Evolutionary conservation across 768 basidiomycete genomes (phyloP).

Genomic region (Paxillus involutus): DNA sequence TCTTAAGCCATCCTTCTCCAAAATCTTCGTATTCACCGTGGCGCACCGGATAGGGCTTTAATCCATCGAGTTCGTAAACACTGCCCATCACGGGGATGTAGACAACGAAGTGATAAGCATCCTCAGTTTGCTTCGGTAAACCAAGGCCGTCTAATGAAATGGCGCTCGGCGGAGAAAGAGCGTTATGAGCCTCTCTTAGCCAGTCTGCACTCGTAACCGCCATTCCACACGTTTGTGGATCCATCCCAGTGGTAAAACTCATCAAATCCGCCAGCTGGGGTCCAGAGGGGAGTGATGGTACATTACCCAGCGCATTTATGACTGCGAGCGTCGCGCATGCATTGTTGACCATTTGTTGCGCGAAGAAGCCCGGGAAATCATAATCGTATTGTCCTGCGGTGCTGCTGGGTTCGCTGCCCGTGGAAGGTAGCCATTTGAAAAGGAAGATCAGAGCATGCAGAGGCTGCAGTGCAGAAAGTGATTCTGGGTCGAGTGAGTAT

Average conservation of each 20-base stretch:
- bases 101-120: slow-evolving; percentile 96
- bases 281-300: slow-evolving; percentile 61
- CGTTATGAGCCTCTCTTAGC: slow-evolving; percentile 85
- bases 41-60: slow-evolving; percentile 74
- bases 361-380: slow-evolving; percentile 87
- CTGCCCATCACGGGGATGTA: slow-evolving; percentile 84
- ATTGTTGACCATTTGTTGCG: slow-evolving; percentile 93
- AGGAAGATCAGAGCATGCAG: slow-evolving; percentile 91
- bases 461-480: slow-evolving; percentile 73
- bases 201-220: slow-evolving; percentile 80
- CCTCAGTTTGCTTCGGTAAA: slow-evolving; percentile 63
- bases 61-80: slow-evolving; percentile 92
- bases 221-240: slow-evolving; percentile 80
- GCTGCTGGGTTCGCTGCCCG: slow-evolving; percentile 33
- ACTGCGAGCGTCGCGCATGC: slow-evolving; percentile 97
- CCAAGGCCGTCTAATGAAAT: slow-evolving; percentile 86
- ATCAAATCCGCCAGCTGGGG: slow-evolving; percentile 70
- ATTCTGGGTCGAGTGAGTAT: slow-evolving; percentile 78
- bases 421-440: slow-evolving; percentile 89
- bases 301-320: slow-evolving; percentile 86
- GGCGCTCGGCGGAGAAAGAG: slow-evolving; percentile 86
- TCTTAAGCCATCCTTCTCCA: slow-evolving; percentile 81
- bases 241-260: slow-evolving; percentile 82
- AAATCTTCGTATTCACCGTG: slow-evolving; percentile 72
- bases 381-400: slow-evolving; percentile 63